A percentile compares a stretch with the other conserved stretches of the same genome.
phyloP scores from a whole-genome alignment of 1,139 yeast species.

The Fermentozyma sake region DNA sequence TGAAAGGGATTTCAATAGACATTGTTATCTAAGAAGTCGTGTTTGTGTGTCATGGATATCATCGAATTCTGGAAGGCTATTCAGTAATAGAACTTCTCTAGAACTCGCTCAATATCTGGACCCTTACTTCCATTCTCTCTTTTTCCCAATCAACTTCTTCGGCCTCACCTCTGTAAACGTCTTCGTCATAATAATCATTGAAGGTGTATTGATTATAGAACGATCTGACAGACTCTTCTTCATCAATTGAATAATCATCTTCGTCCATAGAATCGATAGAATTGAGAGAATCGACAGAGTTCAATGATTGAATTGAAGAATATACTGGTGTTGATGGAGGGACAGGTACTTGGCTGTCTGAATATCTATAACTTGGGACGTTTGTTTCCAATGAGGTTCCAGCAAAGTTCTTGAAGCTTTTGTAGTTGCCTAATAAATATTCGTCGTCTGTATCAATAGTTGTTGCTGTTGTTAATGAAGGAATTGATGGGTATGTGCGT shows the following conservation, averaged over 20 bases:
- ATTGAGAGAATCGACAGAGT: too few species aligned
- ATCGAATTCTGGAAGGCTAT: too few species aligned
- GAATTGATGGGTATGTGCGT: conserved; percentile 7
- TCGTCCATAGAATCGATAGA: conserved; percentile 1
- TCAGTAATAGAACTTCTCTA: too few species aligned
- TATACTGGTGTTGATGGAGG: too few species aligned
- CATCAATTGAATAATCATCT: conserved; percentile 4
- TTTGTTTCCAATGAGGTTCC: too few species aligned
- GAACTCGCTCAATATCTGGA: conserved; percentile 36
- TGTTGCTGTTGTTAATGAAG: too few species aligned
- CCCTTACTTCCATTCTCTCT: conserved; percentile 36
- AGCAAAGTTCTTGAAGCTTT: conserved; percentile 27
- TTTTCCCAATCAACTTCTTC: conserved; percentile 23
- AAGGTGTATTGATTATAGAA: conserved; percentile 10
- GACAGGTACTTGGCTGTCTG: too few species aligned
- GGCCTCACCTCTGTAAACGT: conserved; percentile 4
- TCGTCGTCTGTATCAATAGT: conserved; percentile 23
- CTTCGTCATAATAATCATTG: conserved; percentile 11
- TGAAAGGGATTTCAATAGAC: too few species aligned
- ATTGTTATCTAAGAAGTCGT: too few species aligned
- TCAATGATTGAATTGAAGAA: too few species aligned
- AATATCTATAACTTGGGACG: too few species aligned
- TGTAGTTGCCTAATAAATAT: conserved; percentile 20
- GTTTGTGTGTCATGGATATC: too few species aligned
- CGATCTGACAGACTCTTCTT: conserved; percentile 13